Conservation (phyloP, 129 eudicot genomes). For the Gnaphalium uliginosum region DNA sequence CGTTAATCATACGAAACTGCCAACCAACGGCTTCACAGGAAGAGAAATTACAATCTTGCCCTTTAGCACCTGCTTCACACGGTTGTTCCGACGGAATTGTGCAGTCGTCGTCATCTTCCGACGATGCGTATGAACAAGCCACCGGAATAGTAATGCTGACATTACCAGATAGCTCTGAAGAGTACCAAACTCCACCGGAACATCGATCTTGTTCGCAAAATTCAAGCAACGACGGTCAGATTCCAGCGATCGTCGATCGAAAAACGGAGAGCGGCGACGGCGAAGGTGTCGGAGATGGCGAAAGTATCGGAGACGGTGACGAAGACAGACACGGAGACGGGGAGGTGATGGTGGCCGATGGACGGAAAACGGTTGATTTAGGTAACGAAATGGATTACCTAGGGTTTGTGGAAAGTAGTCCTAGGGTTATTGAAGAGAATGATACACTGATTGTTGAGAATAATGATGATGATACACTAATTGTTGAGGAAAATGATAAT, state of each 20-base stretch:
- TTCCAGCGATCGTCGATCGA: slow-evolving; percentile 6
- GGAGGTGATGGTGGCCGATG: slow-evolving; percentile 20
- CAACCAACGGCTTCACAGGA: slow-evolving; percentile 43
- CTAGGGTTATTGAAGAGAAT: slow-evolving; percentile 5
- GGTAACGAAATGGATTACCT: slow-evolving; percentile 17
- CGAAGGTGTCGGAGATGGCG: neutral
- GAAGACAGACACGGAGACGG: neutral
- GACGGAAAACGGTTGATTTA: neutral
- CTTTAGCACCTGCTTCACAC: slow-evolving; percentile 41
- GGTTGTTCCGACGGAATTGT: slow-evolving; percentile 9
- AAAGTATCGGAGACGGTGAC: neutral
- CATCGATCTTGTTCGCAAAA: slow-evolving; percentile 23
- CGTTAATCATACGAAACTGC: slow-evolving; percentile 26
- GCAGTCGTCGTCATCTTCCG: slow-evolving; percentile 18
- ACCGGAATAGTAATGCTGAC: slow-evolving; percentile 39
- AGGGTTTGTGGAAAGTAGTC: neutral
- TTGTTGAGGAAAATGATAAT: neutral
- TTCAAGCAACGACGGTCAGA: slow-evolving; percentile 32
- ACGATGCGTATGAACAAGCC: slow-evolving; percentile 21
- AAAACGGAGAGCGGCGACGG: neutral
- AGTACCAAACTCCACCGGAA: slow-evolving; percentile 47
- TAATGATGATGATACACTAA: neutral
- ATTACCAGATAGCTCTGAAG: slow-evolving; percentile 32
- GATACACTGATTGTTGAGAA: neutral
- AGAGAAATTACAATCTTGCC: slow-evolving; percentile 29